Base-by-base conservation (phyloP, 805 yeast genomes). In the Kodamaea neixiangensis region DNA sequence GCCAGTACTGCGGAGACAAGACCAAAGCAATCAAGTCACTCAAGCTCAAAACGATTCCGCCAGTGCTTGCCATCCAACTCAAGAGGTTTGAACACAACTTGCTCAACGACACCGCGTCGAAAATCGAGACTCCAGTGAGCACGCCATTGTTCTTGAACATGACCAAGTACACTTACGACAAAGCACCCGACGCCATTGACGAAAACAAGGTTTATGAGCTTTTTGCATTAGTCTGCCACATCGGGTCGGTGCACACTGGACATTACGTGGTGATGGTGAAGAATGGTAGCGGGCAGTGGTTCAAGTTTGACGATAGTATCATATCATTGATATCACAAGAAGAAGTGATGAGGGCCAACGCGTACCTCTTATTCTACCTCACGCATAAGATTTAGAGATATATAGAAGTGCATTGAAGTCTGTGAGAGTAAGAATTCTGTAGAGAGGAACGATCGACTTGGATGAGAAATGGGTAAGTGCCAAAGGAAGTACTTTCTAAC, bases 191-290 rank as follows among this genome's bases (percentile, higher is more conserved):
- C 44, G 51, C 42, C 39, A 61, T 69, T 15, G 69, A 62, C 29
- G 59, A 58, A 9, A 58, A 76, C 25, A 68, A 75, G 48, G 68
- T 82, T 1, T 93, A 87, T 67, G 97, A 93, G 67, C 76, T 94
- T 39, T 90, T 85, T 68, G 97, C 93, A 1, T 81, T 92, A 29
- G 86, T 94, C 7, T 83, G 90, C 59, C 99, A 94, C 66, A 84
- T 83, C 31, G 99, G 99, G 1, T 85, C 93, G 15, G 94, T 93
- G 5, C 90, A 90, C 64, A 94, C 97, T 1, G 99, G 99, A 9
- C 99, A 94, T 67, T 94, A 94, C 65, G 79, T 92, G 11, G 86
- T 94, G 14, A 77, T 85, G 60, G 80, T 89, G 54, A 93, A 92
- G 63, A 80, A 76, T 49, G 73, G 80, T n/a, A 79, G 81, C 39